phyloP scores from a whole-genome alignment of 1,284 basidiomycete genomes.

The Entoloma clypeatum region DNA sequence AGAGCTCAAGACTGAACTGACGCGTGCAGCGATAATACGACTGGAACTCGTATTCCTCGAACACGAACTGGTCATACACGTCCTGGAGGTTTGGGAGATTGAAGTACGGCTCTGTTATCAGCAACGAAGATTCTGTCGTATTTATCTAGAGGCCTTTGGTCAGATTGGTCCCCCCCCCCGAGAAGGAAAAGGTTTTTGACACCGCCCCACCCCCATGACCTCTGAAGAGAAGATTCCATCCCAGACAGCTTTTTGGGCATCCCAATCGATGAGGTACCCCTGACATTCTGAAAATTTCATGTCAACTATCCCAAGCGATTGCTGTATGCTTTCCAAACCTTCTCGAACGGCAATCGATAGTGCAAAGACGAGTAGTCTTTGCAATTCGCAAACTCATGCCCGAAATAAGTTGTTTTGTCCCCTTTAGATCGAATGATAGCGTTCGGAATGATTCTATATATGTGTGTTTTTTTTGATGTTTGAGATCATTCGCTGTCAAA shows the following conservation, averaged over 20 bases:
- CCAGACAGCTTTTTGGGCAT: constrained; percentile 88
- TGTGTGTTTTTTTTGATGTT: constrained; percentile 12
- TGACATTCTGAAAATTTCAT: constrained; percentile 32
- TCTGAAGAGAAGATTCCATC: constrained; percentile 77
- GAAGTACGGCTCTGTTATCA: constrained; percentile 93
- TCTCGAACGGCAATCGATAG: constrained; percentile 82
- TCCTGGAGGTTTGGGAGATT: constrained; percentile 89
- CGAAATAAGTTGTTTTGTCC: constrained; percentile 76
- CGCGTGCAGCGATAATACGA: constrained; percentile 80
- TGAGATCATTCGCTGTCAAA: constrained; percentile 4
- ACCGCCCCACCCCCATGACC: constrained; percentile 53
- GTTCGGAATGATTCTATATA: constrained; percentile 66
- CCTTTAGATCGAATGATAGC: constrained; percentile 77
- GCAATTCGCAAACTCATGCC: constrained; percentile 76
- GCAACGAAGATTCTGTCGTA: constrained; percentile 64
- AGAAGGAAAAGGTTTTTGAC: too few relatives aligned
- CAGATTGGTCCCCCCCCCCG: constrained; percentile 7
- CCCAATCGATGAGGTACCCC: constrained; percentile 92
- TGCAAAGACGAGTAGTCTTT: constrained; percentile 75
- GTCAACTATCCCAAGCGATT: constrained; percentile 6
- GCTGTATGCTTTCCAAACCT: constrained; percentile 45
- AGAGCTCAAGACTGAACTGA: constrained; percentile 42
- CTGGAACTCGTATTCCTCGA: constrained; percentile 93
- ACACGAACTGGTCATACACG: constrained; percentile 90
- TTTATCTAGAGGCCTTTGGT: constrained; percentile 50